Percentiles rank a stretch among this genome's conserved stretches.
Conservation (phyloP, 306 rosid genomes). For the Cucurbita pepo region DNA sequence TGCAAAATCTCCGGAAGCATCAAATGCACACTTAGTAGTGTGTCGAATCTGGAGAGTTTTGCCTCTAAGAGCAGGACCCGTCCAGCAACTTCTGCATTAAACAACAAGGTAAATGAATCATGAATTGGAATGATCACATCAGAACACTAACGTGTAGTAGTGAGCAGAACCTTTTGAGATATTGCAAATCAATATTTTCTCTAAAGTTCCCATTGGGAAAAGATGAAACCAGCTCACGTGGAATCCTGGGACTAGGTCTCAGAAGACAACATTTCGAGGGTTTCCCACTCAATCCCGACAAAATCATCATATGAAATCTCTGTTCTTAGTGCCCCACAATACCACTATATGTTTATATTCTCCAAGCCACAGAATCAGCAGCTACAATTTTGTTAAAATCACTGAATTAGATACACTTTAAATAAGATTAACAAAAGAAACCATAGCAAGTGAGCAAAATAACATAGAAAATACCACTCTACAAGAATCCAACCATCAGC, state of each 20-base stretch:
- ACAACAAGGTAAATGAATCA: not conserved
- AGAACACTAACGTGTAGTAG: not conserved
- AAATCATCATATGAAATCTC: constrained; percentile 21
- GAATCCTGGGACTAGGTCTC: constrained; percentile 23
- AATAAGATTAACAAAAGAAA: not conserved
- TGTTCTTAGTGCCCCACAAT: not conserved
- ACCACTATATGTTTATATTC: not conserved
- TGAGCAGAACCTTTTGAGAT: constrained; percentile 34
- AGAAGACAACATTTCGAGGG: constrained; percentile 43
- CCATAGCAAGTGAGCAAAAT: not conserved
- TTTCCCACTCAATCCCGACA: constrained; percentile 40
- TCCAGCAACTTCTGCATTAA: constrained; percentile 15
- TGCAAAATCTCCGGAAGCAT: constrained; percentile 63
- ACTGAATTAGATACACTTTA: not conserved
- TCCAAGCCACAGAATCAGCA: constrained; percentile 1
- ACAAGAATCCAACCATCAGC: not conserved
- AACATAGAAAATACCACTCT: not conserved
- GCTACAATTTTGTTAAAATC: not conserved
- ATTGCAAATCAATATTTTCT: constrained; percentile 15
- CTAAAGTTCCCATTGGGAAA: constrained; percentile 15
- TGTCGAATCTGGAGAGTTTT: constrained; percentile 12
- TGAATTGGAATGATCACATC: not conserved
- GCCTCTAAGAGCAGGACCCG: constrained; percentile 17
- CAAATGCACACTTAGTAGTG: constrained; percentile 51
- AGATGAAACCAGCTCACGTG: constrained; percentile 4